Conservation (phyloP, 2,329 filamentous ascomycete species). For the Penicillium crustosum region DNA sequence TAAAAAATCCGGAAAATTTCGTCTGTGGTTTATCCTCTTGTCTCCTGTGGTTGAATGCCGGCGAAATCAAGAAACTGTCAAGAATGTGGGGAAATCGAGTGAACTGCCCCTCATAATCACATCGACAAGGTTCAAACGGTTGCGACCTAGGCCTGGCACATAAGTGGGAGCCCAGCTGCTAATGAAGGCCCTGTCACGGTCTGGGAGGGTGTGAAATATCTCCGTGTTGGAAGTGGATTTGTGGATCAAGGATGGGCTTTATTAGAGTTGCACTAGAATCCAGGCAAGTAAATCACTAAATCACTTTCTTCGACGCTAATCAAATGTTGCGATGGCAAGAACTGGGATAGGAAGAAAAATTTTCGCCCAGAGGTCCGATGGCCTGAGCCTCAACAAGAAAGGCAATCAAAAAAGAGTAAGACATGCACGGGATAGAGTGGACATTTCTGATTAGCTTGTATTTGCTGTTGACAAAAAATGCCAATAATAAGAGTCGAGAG, state of each 20-base stretch:
- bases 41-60: not conserved
- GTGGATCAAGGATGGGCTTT: not conserved
- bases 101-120: not conserved
- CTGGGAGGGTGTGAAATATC: not conserved
- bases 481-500: not conserved
- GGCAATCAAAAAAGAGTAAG: conserved; percentile 2
- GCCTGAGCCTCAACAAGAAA: conserved; percentile 4
- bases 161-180: not conserved
- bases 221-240: not conserved
- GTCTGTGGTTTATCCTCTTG: no score
- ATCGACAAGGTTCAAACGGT: not conserved
- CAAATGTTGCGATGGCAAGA: not conserved
- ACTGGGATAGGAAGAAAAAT: not conserved
- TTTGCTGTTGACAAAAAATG: not conserved
- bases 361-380: not conserved
- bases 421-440: conserved; percentile 4
- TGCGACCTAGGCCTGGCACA: not conserved
- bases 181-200: not conserved
- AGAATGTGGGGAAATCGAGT: not conserved
- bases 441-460: conserved; percentile 8
- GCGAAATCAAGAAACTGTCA: not conserved
- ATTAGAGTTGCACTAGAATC: not conserved
- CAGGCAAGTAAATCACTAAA: not conserved
- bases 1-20: not conserved
- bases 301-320: not conserved